These are phyloP conservation scores for Trypanosoma theileri DNA, from an alignment of 208 protist species.

Conservation along the genomic window DNA sequence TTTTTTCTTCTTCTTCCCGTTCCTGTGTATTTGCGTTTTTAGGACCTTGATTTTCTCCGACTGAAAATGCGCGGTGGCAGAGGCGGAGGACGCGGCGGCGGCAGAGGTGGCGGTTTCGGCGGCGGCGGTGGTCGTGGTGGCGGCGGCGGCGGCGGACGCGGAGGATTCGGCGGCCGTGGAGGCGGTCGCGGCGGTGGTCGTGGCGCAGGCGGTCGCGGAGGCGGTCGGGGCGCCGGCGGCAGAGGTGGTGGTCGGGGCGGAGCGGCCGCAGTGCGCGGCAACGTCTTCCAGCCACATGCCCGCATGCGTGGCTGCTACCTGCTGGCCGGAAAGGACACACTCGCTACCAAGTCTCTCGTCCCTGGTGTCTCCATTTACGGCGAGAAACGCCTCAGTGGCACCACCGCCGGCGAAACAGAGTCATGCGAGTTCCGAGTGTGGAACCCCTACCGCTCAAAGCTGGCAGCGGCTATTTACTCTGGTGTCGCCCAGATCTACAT, in stretches of 20 bases:
- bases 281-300: conserved; percentile 96
- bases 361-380: conserved; percentile 99
- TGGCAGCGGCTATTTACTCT: conserved; percentile 97
- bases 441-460: conserved; percentile 99
- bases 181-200: conserved; percentile 50
- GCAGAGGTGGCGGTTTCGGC: conserved; percentile 35
- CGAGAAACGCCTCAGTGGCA: conserved; percentile 98
- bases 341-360: conserved; percentile 97
- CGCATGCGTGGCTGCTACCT: conserved; percentile 98
- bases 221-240: conserved; percentile 57
- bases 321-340: conserved; percentile 96
- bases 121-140: conserved; percentile 42
- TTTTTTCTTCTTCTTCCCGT: conserved; percentile 10
- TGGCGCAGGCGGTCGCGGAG: conserved; percentile 44
- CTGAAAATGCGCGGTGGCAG: conserved; percentile 45
- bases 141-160: conserved; percentile 40
- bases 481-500: conserved; percentile 99
- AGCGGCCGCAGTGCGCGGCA: conserved; percentile 59
- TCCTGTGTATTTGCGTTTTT: conserved; percentile 8
- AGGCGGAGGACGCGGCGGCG: conserved; percentile 33
- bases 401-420: conserved; percentile 63
- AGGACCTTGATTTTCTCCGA: conserved; percentile 23
- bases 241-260: conserved; percentile 55
- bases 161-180: conserved; percentile 33
- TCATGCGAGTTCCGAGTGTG: conserved; percentile 99